phyloP scores from a whole-genome alignment of 495 filamentous ascomycete species.

The Aspergillus kassunensis region DNA sequence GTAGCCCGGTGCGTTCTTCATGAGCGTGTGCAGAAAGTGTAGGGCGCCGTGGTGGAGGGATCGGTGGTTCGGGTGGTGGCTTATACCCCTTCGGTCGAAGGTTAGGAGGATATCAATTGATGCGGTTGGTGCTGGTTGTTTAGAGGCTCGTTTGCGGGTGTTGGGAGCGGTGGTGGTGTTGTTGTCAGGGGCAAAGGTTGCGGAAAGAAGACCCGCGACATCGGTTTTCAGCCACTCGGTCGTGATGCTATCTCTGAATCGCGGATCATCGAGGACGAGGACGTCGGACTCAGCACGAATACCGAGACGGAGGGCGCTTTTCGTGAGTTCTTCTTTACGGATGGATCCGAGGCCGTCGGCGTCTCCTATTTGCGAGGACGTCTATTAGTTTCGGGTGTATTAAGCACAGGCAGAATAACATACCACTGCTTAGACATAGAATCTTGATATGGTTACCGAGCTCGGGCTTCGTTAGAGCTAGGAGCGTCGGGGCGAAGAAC shows the following conservation, averaged over 20 bases:
- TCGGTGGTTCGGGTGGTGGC: constrained; percentile 86
- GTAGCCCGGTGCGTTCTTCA: constrained; percentile 62
- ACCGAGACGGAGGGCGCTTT: constrained; percentile 71
- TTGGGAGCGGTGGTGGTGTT: constrained; percentile 9
- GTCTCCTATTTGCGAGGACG: constrained; percentile 50
- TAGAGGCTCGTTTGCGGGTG: constrained; percentile 13
- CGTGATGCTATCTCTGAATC: constrained; percentile 86
- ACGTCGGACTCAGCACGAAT: constrained; percentile 70
- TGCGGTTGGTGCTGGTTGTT: constrained; percentile 43
- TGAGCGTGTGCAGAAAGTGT: constrained; percentile 61
- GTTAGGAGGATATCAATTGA: constrained; percentile 81
- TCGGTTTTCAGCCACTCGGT: constrained; percentile 64
- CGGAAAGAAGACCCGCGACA: constrained; percentile 63
- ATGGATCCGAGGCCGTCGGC: constrained; percentile 82
- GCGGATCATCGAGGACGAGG: constrained; percentile 71
- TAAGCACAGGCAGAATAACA: constrained; percentile 11
- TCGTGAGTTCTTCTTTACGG: constrained; percentile 75
- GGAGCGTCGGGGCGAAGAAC: constrained; percentile 92
- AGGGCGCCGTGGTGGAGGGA: constrained; percentile 77
- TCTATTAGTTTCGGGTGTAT: background rate
- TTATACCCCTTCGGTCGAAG: constrained; percentile 78
- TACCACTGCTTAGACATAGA: constrained; percentile 83
- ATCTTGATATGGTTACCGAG: constrained; percentile 88
- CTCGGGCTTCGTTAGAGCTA: constrained; percentile 69
- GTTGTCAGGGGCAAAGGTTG: constrained; percentile 62